phyloP scores from a whole-genome alignment of 208 protist species.

The Paratrypanosoma confusum region DNA sequence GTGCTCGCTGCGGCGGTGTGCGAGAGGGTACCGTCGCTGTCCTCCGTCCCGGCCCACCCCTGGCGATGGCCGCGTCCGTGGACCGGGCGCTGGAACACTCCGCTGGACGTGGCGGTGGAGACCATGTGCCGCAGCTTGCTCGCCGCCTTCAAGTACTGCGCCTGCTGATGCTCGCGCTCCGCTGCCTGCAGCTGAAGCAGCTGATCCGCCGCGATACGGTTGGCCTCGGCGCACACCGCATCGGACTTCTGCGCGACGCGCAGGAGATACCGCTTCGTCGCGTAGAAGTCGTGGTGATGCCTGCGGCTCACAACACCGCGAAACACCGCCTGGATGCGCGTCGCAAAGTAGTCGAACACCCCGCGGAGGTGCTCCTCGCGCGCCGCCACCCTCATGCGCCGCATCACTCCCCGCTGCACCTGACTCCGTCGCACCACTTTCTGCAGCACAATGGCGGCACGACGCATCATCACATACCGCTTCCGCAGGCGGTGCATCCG shows the following conservation, averaged over 20 bases:
- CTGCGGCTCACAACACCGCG: conserved; percentile 40
- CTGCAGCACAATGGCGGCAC: conserved; percentile 27
- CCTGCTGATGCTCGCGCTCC: not conserved
- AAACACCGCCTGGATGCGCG: conserved; percentile 56
- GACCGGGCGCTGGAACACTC: conserved; percentile 25
- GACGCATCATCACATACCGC: conserved; percentile 10
- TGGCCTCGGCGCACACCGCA: conserved; percentile 15
- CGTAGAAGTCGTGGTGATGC: conserved; percentile 49
- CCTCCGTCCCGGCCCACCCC: no score
- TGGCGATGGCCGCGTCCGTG: not conserved
- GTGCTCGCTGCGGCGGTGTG: no score
- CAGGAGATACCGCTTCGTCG: conserved; percentile 35
- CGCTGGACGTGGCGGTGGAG: conserved; percentile 31
- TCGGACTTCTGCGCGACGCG: conserved; percentile 18
- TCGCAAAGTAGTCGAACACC: conserved; percentile 61
- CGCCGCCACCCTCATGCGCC: conserved; percentile 1
- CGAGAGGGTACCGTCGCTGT: no score
- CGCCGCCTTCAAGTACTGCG: conserved; percentile 22
- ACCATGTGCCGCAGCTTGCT: conserved; percentile 36
- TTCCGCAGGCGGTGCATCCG: conserved; percentile 37
- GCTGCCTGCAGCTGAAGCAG: conserved; percentile 5
- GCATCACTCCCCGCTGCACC: conserved; percentile 15
- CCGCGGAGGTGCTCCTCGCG: conserved; percentile 10
- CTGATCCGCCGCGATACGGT: conserved; percentile 14
- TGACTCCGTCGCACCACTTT: conserved; percentile 45